Conservation (phyloP, 257 asterid genomes). For the Datura wrightii region DNA sequence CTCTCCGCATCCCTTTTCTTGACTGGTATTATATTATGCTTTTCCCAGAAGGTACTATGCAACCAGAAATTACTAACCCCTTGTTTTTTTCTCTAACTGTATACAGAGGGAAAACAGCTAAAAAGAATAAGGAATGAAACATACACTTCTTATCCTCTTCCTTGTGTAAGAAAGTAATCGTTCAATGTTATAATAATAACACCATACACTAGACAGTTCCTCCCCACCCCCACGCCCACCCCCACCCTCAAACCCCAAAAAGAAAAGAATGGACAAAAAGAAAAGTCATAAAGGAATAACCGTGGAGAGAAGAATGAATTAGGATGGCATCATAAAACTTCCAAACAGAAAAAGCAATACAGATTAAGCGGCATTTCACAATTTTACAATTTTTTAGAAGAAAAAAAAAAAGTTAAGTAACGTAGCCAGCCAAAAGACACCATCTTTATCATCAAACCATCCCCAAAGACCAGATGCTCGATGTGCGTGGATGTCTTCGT, state of each 20-base stretch:
- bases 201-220: not conserved
- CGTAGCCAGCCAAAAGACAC: not conserved
- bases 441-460: not conserved
- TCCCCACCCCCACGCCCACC: not conserved
- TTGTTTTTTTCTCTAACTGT: not conserved
- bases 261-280: not conserved
- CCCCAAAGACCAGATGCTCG: not conserved
- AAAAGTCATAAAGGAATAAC: not conserved
- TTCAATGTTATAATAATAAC: not conserved
- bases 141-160: conserved; percentile 17
- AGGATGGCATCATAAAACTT: not conserved
- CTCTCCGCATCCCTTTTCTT: not conserved
- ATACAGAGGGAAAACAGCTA: not conserved
- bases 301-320: not conserved
- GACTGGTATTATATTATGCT: not conserved
- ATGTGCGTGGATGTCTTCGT: not conserved
- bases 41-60: not conserved
- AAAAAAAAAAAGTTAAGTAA: not conserved
- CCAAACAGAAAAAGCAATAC: not conserved
- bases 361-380: conserved; percentile 4
- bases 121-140: not conserved
- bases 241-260: not conserved
- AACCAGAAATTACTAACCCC: not conserved
- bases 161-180: not conserved
- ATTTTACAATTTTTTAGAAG: no score